Base-by-base conservation (phyloP, 2,329 filamentous ascomycete genomes). In the Ophiostoma sp. region DNA sequence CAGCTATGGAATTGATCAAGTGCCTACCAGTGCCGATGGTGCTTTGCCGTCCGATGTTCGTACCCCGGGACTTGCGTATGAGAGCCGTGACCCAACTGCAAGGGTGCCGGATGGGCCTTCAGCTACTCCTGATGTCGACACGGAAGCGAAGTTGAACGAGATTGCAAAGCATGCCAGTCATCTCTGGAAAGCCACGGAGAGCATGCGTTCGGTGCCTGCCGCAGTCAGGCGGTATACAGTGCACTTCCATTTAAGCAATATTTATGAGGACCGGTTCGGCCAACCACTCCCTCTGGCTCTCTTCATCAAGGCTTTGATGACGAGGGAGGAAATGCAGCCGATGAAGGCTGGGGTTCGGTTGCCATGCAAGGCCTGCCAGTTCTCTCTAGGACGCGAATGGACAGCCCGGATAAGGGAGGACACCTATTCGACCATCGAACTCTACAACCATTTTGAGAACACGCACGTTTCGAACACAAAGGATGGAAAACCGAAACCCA, bases 191-290 rank as follows among this genome's bases (percentile, higher is more conserved):
- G 79, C 81, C 31, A 84, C 89, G 2, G 83, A 83, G 8, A 82
- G 83, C 3, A 81, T 92, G 72, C 86, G 86, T 74, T 84, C 88
- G 68, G 79, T 92, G 20, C 84, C 88, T 17, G 84, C 85, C 54
- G 85, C 84, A 72, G 82, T 91, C 66, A 87, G 87, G 73, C 82
- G 91, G 20, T 85, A 86, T 72, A 83, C 87, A 66, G 81, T 91
- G 11, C 83, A 94, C 60, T 83, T 90, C 75, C 87, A 90, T 76
- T 79, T 88, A 68, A 82, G 85, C 70, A 83, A 83, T 69, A 82
- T 81, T 48, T 92, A 89, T 75, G 81, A 83, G 62, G 77, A 83
- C 20, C 82, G 81, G 67, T 92, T 89, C 76, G 80, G 80, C 20
- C 82, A 87, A 72, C 82, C 83, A 57, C 85, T 87, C 0, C 81